phyloP scores from a whole-genome alignment of 352 stramenopile species.

The Phytophthora megakarya region DNA sequence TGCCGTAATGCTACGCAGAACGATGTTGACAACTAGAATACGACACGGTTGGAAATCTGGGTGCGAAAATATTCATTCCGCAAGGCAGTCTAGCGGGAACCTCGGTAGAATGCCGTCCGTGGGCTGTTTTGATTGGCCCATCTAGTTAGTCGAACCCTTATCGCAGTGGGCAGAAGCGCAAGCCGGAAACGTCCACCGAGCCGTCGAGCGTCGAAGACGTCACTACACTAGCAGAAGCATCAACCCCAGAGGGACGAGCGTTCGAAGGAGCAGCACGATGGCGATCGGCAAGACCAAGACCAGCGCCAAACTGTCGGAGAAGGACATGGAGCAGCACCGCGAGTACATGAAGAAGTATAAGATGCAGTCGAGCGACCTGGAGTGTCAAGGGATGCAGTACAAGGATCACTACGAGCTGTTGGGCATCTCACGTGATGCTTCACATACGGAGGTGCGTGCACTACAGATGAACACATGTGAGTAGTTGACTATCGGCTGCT shows the following conservation, averaged over 20 bases:
- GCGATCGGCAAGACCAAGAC: constrained; percentile 24
- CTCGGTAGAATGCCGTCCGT: neutral
- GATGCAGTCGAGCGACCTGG: constrained; percentile 74
- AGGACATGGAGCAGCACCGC: constrained; percentile 83
- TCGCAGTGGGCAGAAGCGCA: constrained; percentile 6
- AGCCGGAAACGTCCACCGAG: neutral
- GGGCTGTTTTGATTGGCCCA: neutral
- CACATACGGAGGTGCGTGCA: constrained; percentile 64
- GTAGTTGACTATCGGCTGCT: too few species aligned
- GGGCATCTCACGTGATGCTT: constrained; percentile 54
- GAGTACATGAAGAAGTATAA: constrained; percentile 92
- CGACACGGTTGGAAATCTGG: too few species aligned
- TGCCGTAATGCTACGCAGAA: too few species aligned
- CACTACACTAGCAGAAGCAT: neutral
- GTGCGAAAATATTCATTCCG: too few species aligned
- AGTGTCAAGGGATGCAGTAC: constrained; percentile 62
- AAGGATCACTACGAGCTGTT: constrained; percentile 85
- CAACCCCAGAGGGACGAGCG: neutral
- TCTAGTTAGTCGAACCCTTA: neutral
- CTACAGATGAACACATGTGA: too few species aligned
- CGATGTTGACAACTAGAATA: too few species aligned
- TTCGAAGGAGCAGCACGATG: neutral
- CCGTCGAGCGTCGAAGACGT: neutral
- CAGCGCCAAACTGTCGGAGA: constrained; percentile 48
- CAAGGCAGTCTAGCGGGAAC: neutral